phyloP scores from a whole-genome alignment of 225 moss, liverwort and hornwort genomes.

The Asterella californica region DNA sequence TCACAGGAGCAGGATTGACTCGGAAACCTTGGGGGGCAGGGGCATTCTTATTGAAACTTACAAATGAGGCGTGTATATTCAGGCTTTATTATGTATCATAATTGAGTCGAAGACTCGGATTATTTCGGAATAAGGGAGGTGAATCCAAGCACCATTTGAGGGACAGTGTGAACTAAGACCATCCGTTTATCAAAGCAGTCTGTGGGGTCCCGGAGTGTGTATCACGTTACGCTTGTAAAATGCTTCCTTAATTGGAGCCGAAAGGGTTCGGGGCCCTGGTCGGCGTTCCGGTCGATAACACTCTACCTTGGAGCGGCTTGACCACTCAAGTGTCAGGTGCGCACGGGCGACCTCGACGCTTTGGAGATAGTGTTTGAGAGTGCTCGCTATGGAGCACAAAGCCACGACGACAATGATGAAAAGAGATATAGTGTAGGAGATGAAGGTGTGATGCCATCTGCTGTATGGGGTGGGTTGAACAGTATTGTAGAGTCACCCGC shows the following conservation, averaged over 20 bases:
- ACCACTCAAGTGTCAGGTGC: slow-evolving; percentile 15
- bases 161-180: slow-evolving; percentile 25
- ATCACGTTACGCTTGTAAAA: slow-evolving; percentile 1
- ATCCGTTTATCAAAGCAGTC: slow-evolving; percentile 21
- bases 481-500: slow-evolving; percentile 15
- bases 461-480: slow-evolving; percentile 19
- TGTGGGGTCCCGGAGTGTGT: slow-evolving; percentile 17
- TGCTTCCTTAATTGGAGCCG: slow-evolving; percentile 9
- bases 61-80: slow-evolving; percentile 48
- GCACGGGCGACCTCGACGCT: slow-evolving; percentile 10
- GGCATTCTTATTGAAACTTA: slow-evolving; percentile 37
- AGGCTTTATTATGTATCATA: slow-evolving; percentile 51
- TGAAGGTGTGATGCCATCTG: slow-evolving; percentile 32
- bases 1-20: slow-evolving; percentile 30
- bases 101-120: slow-evolving; percentile 53
- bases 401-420: slow-evolving; percentile 41
- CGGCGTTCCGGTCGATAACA: neutral
- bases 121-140: slow-evolving; percentile 47
- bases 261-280: neutral
- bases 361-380: slow-evolving; percentile 18
- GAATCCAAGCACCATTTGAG: slow-evolving; percentile 28
- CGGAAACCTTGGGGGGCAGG: slow-evolving; percentile 24
- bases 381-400: slow-evolving; percentile 20
- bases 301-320: slow-evolving; percentile 23
- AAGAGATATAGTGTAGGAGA: slow-evolving; percentile 36